phyloP scores from a whole-genome alignment of 345 rosid genomes.

The Heritiera littoralis region DNA sequence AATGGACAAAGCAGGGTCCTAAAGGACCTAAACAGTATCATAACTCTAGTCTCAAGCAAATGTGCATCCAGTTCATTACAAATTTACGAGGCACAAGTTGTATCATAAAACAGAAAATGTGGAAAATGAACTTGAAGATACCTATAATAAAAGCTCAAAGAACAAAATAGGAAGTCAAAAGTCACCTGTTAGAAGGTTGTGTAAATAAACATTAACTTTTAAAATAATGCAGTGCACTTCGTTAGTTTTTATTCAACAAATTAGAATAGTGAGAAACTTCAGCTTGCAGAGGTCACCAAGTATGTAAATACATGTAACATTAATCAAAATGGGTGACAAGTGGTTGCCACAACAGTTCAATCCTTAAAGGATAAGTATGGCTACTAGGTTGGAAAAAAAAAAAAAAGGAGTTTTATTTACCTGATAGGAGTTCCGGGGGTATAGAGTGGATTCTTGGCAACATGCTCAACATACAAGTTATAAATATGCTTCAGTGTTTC shows the following conservation, averaged over 20 bases:
- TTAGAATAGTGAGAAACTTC: background rate
- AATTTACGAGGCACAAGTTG: background rate
- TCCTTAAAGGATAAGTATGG: conserved; percentile 1
- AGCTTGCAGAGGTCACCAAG: background rate
- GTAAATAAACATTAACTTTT: background rate
- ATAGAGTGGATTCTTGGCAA: conserved; percentile 80
- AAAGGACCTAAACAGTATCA: background rate
- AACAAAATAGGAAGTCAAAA: background rate
- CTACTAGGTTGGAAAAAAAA: background rate
- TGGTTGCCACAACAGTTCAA: background rate
- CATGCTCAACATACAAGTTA: conserved; percentile 86
- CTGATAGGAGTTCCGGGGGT: conserved; percentile 77
- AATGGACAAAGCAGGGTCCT: background rate
- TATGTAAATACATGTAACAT: background rate
- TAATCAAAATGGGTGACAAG: background rate
- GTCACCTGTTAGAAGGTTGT: background rate
- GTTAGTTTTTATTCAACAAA: background rate
- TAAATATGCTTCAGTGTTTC: conserved; percentile 81
- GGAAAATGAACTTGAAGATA: background rate
- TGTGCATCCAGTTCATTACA: background rate
- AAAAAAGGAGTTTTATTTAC: conserved; percentile 32
- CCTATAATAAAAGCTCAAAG: background rate
- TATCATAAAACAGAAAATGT: background rate
- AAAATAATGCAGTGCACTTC: background rate
- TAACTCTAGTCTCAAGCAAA: background rate